A percentile compares a stretch with the other conserved stretches of the same genome.
phyloP scores from a whole-genome alignment of 345 rosid genomes.

The Orychophragmus violaceus region DNA sequence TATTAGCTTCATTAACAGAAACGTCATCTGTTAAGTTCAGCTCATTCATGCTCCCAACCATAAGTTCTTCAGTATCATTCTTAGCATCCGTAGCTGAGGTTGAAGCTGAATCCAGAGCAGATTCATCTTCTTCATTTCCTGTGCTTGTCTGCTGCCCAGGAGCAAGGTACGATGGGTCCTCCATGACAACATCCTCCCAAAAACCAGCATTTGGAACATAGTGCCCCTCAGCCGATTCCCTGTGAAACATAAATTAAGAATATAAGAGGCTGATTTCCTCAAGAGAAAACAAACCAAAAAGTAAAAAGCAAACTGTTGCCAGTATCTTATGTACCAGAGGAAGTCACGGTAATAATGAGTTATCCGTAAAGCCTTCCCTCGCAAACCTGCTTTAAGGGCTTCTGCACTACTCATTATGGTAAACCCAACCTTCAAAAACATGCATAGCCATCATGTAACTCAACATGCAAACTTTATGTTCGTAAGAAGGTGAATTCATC shows the following conservation, averaged over 20 bases:
- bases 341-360: slow-evolving; percentile 74
- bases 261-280: slow-evolving; percentile 5
- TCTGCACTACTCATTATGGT: slow-evolving; percentile 77
- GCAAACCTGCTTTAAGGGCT: slow-evolving; percentile 80
- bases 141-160: slow-evolving; percentile 31
- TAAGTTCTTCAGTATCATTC: slow-evolving; percentile 26
- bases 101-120: slow-evolving; percentile 23
- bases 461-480: not conserved
- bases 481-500: not conserved
- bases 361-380: slow-evolving; percentile 89
- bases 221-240: slow-evolving; percentile 76
- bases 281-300: slow-evolving; percentile 10
- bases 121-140: slow-evolving; percentile 31
- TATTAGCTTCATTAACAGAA: slow-evolving; percentile 34
- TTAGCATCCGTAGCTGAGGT: slow-evolving; percentile 27
- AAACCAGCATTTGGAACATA: slow-evolving; percentile 84
- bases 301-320: not conserved
- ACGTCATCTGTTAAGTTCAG: slow-evolving; percentile 38
- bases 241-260: slow-evolving; percentile 34
- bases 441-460: slow-evolving; percentile 15
- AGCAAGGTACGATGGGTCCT: slow-evolving; percentile 57
- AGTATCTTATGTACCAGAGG: slow-evolving; percentile 52
- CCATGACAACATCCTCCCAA: slow-evolving; percentile 67
- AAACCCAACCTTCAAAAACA: slow-evolving; percentile 64
- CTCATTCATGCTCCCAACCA: slow-evolving; percentile 37